Conservation (phyloP, 345 rosid species). For the Combretum micranthum region DNA sequence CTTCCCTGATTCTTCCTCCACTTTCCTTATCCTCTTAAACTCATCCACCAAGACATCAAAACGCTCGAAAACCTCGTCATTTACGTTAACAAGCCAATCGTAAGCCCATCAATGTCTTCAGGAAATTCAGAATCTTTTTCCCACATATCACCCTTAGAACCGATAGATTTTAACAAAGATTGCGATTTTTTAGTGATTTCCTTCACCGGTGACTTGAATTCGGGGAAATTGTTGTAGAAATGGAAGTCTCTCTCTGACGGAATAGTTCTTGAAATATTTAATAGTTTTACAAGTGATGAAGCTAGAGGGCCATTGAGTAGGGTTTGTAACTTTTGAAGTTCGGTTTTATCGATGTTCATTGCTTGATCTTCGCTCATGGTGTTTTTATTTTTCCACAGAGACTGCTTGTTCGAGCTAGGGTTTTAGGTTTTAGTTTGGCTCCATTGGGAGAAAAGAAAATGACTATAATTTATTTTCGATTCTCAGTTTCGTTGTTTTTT, state of each 20-base stretch:
- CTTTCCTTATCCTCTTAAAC: slow-evolving; percentile 31
- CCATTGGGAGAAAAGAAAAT: too few species aligned
- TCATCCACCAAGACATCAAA: slow-evolving; percentile 58
- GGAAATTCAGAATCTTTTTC: slow-evolving; percentile 30
- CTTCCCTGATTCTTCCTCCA: slow-evolving; percentile 43
- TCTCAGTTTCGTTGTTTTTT: too few species aligned
- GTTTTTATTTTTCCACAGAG: too few species aligned
- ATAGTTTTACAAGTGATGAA: slow-evolving; percentile 40
- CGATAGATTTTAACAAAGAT: slow-evolving; percentile 47
- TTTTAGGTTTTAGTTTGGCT: too few species aligned
- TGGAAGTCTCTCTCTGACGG: slow-evolving; percentile 75
- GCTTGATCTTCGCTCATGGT: slow-evolving; percentile 8
- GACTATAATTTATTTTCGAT: too few species aligned
- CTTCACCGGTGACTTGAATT: slow-evolving; percentile 54
- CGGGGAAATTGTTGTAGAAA: slow-evolving; percentile 70
- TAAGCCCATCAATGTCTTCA: slow-evolving; percentile 37
- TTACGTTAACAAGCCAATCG: slow-evolving; percentile 65
- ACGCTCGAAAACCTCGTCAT: slow-evolving; percentile 66
- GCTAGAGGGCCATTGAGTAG: slow-evolving; percentile 36
- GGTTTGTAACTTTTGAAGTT: slow-evolving; percentile 16
- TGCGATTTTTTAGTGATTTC: slow-evolving; percentile 41
- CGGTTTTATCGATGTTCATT: slow-evolving; percentile 20
- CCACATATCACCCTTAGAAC: slow-evolving; percentile 30
- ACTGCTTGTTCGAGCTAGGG: too few species aligned
- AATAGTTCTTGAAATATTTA: slow-evolving; percentile 40